Conservation (phyloP, 2,329 filamentous ascomycete genomes). For the Aspergillus quadricinctus region DNA sequence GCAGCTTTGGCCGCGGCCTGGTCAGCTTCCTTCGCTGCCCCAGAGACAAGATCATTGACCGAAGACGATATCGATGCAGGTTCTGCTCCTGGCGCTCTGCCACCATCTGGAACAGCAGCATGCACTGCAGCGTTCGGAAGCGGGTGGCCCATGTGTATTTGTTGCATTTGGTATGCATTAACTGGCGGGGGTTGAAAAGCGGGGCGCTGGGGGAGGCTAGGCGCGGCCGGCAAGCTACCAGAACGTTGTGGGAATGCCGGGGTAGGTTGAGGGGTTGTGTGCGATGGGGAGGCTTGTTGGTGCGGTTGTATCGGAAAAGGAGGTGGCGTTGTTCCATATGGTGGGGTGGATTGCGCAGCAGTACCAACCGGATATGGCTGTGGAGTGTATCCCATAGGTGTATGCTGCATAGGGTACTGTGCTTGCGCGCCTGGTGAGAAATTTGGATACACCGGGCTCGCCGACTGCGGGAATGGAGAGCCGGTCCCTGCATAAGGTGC, state of each 20-base stretch:
- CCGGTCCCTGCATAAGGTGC: conserved; percentile 40
- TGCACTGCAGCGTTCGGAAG: conserved; percentile 19
- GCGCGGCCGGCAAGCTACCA: conserved; percentile 51
- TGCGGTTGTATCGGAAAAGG: conserved; percentile 41
- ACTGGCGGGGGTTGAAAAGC: conserved; percentile 52
- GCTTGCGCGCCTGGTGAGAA: conserved; percentile 34
- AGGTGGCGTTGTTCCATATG: conserved; percentile 40
- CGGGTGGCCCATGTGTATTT: conserved; percentile 52
- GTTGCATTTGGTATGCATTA: conserved; percentile 53
- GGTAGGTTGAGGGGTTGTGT: conserved; percentile 40
- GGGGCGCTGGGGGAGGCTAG: conserved; percentile 59
- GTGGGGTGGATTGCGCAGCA: conserved; percentile 26
- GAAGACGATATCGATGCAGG: conserved; percentile 36
- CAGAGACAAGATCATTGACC: conserved; percentile 50
- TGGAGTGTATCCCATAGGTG: conserved; percentile 28
- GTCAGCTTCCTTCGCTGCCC: conserved; percentile 44
- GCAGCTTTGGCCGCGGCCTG: conserved; percentile 29
- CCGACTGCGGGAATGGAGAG: conserved; percentile 41
- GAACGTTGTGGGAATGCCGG: conserved; percentile 44
- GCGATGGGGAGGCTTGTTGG: conserved; percentile 35
- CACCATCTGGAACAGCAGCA: conserved; percentile 27
- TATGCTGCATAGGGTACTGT: conserved; percentile 21
- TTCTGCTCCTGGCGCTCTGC: conserved; percentile 16
- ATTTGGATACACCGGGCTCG: conserved; percentile 34
- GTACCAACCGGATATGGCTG: conserved; percentile 23